Conservation (phyloP, 1,284 basidiomycete species). For the Anthracocystis walkeri region DNA sequence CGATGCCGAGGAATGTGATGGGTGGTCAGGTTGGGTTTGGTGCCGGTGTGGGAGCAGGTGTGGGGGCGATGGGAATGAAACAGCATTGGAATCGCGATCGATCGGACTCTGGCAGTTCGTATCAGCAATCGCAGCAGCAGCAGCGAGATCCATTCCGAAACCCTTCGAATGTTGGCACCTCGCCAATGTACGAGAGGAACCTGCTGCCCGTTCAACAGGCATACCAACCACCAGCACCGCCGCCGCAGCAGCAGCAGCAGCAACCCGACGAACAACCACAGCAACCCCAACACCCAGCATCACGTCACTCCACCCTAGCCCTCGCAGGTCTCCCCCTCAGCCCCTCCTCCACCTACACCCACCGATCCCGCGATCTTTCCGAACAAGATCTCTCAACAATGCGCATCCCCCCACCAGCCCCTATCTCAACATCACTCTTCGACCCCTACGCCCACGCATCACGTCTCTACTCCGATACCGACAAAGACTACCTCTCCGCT, state of each 20-base stretch:
- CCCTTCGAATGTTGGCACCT: constrained; percentile 8
- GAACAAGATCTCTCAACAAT: constrained; percentile 21
- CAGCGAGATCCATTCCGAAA: constrained; percentile 37
- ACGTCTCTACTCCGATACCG: constrained; percentile 22
- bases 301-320: constrained; percentile 33
- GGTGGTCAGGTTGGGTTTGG: constrained; percentile 2
- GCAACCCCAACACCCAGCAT: constrained; percentile 26
- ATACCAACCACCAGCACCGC: constrained; percentile 9
- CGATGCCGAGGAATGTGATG: constrained; percentile 31
- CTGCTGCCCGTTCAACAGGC: background rate
- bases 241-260: constrained; percentile 12
- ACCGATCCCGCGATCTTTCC: constrained; percentile 24
- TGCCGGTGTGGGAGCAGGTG: constrained; percentile 4
- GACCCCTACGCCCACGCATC: constrained; percentile 44
- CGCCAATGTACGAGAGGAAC: constrained; percentile 5
- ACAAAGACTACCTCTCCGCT: constrained; percentile 16
- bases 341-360: constrained; percentile 25
- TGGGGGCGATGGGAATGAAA: constrained; percentile 20
- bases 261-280: background rate
- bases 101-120: constrained; percentile 20
- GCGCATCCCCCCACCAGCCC: constrained; percentile 36
- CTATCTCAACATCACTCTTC: constrained; percentile 26
- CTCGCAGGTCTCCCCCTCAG: constrained; percentile 32
- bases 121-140: constrained; percentile 3
- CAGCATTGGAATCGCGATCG: constrained; percentile 21